Conservation (phyloP, 768 basidiomycete genomes). For the Lentinula boryana region DNA sequence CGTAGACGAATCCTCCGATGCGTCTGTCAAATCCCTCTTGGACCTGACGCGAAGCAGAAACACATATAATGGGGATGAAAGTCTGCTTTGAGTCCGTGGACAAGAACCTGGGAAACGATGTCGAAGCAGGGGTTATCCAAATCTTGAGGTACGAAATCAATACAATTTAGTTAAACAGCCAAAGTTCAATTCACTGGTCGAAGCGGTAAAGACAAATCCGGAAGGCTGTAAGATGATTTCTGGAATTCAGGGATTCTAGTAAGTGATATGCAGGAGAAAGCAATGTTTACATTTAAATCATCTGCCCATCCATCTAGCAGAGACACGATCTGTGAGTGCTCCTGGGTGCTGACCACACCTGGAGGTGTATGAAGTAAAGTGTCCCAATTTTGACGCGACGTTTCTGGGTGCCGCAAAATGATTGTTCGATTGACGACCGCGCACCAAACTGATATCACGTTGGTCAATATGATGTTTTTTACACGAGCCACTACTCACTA, state of each 20-base stretch:
- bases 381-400: slow-evolving; percentile 40
- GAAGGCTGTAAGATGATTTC: slow-evolving; percentile 70
- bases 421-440: slow-evolving; percentile 74
- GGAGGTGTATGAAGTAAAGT: slow-evolving; percentile 64
- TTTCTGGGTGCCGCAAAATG: slow-evolving; percentile 24
- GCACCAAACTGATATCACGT: slow-evolving; percentile 60
- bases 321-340: slow-evolving; percentile 72
- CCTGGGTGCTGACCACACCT: slow-evolving; percentile 60
- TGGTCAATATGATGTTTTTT: no score
- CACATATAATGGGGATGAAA: slow-evolving; percentile 73
- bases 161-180: no score
- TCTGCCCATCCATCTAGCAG: slow-evolving; percentile 64
- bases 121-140: slow-evolving; percentile 79
- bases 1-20: slow-evolving; percentile 69
- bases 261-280: not conserved
- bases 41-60: slow-evolving; percentile 78
- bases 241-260: slow-evolving; percentile 19
- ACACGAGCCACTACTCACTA: slow-evolving; percentile 14
- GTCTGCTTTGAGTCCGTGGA: slow-evolving; percentile 9
- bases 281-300: slow-evolving; percentile 50
- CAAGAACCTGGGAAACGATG: slow-evolving; percentile 34
- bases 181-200: slow-evolving; percentile 37
- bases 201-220: slow-evolving; percentile 56
- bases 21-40: slow-evolving; percentile 56
- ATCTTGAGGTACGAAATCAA: slow-evolving; percentile 21